Evolutionary conservation across 2,329 filamentous ascomycete genomes (phyloP), one percentile per base, ranked within the genome.

Genomic region (Aschersonia sp.): DNA sequence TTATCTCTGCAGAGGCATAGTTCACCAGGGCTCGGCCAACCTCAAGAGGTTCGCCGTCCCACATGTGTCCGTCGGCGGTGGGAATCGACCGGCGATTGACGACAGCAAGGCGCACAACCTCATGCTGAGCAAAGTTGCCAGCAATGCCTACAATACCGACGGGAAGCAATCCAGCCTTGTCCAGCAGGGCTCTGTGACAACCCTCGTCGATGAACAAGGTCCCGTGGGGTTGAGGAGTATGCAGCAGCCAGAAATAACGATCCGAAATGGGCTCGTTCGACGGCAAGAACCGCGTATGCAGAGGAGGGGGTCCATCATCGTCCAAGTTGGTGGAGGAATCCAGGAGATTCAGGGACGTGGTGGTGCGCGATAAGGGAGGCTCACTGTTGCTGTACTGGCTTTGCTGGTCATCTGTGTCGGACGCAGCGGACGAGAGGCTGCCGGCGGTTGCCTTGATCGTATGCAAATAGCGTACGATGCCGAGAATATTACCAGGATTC

Each of bases 171-270:
- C 89, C 87, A 0, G 89, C 89, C 67, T 94, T 94, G 59, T 82
- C 80, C 12, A 80, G 69, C 3, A 97, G 74, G 1, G 91, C 92
- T 35, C 75, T 72, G 66, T 89, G 82, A 3, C 91, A 91, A 42
- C 92, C 92, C n/a, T 78, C 70, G 68, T 98, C 92, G 56, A 98
- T 94, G 67, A 87, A 97, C 30, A 98, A 62, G 2, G 84, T 94
- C 10, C 92, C 92, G 58, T 94, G 89, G 0, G 92, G 88, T 30
- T 83, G 82, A 9, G 96, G 79, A 7, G 91, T 92, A 65, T 98
- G 88, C 0, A 97, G 75, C 45, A 98, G 82, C 92, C 92, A 98
- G 73, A 98, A 97, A 61, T 92, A 89, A 52, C 91, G 84, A 62
- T 96, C 92, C 49, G 88, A 82, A 51, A 97, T 92, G 1, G 91